Evolutionary conservation across 495 filamentous ascomycete genomes (phyloP), one percentile per base, ranked within the genome.

Genomic region (Filosporella fistucella): DNA sequence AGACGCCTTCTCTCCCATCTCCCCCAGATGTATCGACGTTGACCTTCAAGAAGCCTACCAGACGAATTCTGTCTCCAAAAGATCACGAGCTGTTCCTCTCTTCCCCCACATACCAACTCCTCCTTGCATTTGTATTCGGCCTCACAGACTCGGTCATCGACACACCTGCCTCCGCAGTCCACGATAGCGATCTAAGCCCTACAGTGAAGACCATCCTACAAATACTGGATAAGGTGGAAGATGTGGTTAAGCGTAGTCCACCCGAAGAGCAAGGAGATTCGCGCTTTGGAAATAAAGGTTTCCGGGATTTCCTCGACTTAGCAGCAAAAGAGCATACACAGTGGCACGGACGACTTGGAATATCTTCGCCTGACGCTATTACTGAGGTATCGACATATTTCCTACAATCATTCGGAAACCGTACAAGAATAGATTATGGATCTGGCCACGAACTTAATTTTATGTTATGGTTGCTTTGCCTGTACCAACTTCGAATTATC

Each of bases 401-500:
- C 39, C 67, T 77, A 48, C 78, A 95, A 57, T 84, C 84, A 1
- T 86, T 96, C 39, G 93, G 93, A 37, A 95, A 93, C 61, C 74
- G 82, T 38, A 76, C 80, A 23, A 79, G 93, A n/a, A 88, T 98
- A 52, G 93, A 98, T 68, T 98, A 98, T 66, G 93, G 93, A 54
- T 94, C 88, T 0, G 93, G 93, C 7, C 93, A 98, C 63, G 93
- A 98, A 66, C 75, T 98, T 39, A 96, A 98, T 64, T 96, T 97
- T 64, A 74, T 91, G 61, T 82, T 95, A 63, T 97, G 89, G 89
- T 72, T 97, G 28, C 75, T 98, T 13, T 95, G 85, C 59, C 82
- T 98, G 7, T 84, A 88, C 56, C 88, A 90, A 55, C 76, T 96
- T n/a, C 67, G 68, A 7, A 63, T 91, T 20, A 63, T 96, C 21